These are phyloP conservation scores for Coniochaeta sp. DNA, from an alignment of 2,329 filamentous ascomycete genomes.

Conservation along the genomic window DNA sequence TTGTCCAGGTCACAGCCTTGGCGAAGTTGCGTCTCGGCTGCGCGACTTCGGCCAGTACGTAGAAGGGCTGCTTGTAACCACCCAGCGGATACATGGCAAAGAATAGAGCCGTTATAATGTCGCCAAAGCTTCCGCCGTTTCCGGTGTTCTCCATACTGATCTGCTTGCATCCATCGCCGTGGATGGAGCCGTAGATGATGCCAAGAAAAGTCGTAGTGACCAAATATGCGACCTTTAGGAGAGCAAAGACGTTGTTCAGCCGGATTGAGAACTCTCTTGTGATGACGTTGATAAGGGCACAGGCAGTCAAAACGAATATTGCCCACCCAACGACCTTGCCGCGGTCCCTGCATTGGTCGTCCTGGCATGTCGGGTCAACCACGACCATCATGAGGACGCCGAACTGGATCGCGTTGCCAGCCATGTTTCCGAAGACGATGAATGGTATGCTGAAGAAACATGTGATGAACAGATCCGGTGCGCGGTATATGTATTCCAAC, in stretches of 20 bases:
- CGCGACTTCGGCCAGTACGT: conserved; percentile 30
- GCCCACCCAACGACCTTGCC: conserved; percentile 30
- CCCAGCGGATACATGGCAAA: conserved; percentile 15
- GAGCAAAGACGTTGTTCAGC: conserved; percentile 34
- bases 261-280: conserved; percentile 27
- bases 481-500: conserved; percentile 28
- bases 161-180: conserved; percentile 7
- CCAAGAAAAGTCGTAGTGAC: conserved; percentile 28
- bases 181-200: conserved; percentile 19
- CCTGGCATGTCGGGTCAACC: conserved; percentile 18
- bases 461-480: conserved; percentile 21
- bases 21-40: conserved; percentile 29
- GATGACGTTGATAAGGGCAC: conserved; percentile 33
- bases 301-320: conserved; percentile 25
- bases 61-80: conserved; percentile 12
- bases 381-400: conserved; percentile 23
- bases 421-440: conserved; percentile 29
- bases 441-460: conserved; percentile 30
- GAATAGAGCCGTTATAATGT: conserved; percentile 13
- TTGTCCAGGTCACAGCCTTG: conserved; percentile 23
- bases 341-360: conserved; percentile 12
- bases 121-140: conserved; percentile 10
- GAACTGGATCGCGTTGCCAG: conserved; percentile 32
- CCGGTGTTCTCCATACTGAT: conserved; percentile 7
- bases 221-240: conserved; percentile 31